Base-by-base conservation (phyloP, 2,329 filamentous ascomycete species). In the Pezicula radicicola region DNA sequence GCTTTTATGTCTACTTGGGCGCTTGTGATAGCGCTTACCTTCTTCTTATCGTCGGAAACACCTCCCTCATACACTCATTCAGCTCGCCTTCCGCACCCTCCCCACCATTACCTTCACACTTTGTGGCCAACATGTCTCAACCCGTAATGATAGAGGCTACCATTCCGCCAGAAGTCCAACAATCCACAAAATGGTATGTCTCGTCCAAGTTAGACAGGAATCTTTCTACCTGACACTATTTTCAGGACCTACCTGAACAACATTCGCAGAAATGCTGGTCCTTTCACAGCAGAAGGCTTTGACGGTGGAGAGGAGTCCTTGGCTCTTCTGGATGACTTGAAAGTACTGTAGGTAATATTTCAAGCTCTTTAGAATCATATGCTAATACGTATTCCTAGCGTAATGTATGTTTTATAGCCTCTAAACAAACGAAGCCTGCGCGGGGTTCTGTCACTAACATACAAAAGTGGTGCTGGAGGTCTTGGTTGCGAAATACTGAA, bases 401-500 rank as follows among this genome's bases (percentile, higher is more conserved):
- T 63, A 40, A 66, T 70, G 61, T 73, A 61, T 36, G 56, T 61
- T 54, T 50, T 52, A 51, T 59, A 44, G 25, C 25, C 16, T 25
- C 12, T 37, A 18, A 45, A 18, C 35, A 35, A 28, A 43, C 30
- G 12, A 33, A 33, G 12, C 30, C 2, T 33, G 30, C 30, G 9
- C 3, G 10, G 30, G 30, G 3, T 1, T 12, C 42, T n/a, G n/a
- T 47, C 52, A 28, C 60, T 64, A 40, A 63, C 46, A 55, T 46
- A 30, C 45, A 13, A 57, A 55, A 97, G 92, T 60, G 94, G 94
- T 52, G 94, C 94, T 53, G 94, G 94, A 56, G 94, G 94, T 10
- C 73, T 99, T 54, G 94, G 94, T 59, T 99, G 94, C 64, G 94
- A 99, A 69, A 96, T 99, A 42, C 76, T 99, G 48, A 99, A 99